Base-by-base conservation (phyloP, 768 basidiomycete genomes). In the Phaffia tasmanica region DNA sequence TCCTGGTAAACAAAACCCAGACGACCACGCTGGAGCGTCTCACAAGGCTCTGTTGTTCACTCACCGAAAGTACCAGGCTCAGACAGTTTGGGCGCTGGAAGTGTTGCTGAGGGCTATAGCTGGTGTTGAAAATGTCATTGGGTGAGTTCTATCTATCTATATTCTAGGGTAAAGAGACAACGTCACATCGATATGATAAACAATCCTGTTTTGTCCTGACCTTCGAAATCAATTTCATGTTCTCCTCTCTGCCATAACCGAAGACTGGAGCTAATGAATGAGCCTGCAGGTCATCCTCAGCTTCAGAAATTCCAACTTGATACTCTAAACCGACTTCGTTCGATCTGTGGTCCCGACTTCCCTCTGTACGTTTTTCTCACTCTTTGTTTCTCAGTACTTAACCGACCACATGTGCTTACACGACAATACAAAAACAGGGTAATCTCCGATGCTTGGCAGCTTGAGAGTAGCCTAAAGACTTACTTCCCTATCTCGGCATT, bases 391-490 rank as follows among this genome's bases (percentile, higher is more conserved):
- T 32, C 25, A 25, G 11, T 29, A n/a, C 25, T 42, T 8, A n/a
- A n/a, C 21, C 30, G n/a, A 27, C 42, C 25, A 46, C 48, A 32
- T 35, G 15, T 42, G 19, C 8, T 58, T 46, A n/a, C n/a, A 21
- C n/a, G 16, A 27, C 16, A n/a, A 4, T 8, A 27, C 8, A 16
- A n/a, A 16, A 27, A 23, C 21, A 64, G 63, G 35, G 42, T 69
- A 75, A 77, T 90, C 58, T 80, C 82, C 5, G 89, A 92, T 71
- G 83, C 84, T 54, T 92, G 88, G 88, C 79, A 82, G 80, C 83
- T 0, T 81, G 84, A 30, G 7, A 47, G 25, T 2, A 50, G 47
- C 0, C 19, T 51, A 30, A 54, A 67, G n/a, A 1, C 27, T 9
- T 67, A 67, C 61, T 67, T 57, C 27, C 77, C 47, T 76, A 83